Conservation (phyloP, 805 yeast species). For the Clavispora fructus region DNA sequence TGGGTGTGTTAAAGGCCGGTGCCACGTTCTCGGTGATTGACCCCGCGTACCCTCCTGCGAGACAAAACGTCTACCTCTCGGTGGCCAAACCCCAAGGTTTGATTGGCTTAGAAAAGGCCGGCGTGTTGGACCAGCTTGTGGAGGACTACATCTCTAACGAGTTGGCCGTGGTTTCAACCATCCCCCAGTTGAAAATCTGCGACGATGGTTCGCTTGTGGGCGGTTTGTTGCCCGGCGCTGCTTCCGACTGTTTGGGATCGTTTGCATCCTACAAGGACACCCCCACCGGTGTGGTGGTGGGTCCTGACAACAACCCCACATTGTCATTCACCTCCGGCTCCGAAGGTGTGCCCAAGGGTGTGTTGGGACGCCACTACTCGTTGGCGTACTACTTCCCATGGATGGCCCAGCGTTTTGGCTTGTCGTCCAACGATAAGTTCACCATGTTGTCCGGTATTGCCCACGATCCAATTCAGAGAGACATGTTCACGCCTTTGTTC, state of each 20-base stretch:
- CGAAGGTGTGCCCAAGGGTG: slow-evolving; percentile 99
- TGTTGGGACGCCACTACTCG: slow-evolving; percentile 94
- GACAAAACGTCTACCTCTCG: slow-evolving; percentile 87
- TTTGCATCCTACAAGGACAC: slow-evolving; percentile 43
- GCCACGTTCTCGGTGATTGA: slow-evolving; percentile 98
- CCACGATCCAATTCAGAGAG: slow-evolving; percentile 98
- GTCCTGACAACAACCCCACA: slow-evolving; percentile 97
- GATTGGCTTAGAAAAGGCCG: slow-evolving; percentile 88
- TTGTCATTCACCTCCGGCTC: slow-evolving; percentile 95
- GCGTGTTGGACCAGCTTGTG: slow-evolving; percentile 70
- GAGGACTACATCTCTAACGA: slow-evolving; percentile 71
- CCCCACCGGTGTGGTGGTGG: slow-evolving; percentile 86
- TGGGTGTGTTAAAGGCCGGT: slow-evolving; percentile 98
- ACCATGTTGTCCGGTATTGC: slow-evolving; percentile 99
- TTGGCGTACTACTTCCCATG: slow-evolving; percentile 97
- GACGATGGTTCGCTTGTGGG: slow-evolving; percentile 72
- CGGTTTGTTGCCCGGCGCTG: slow-evolving; percentile 33
- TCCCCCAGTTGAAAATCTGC: slow-evolving; percentile 72
- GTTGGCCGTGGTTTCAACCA: slow-evolving; percentile 62
- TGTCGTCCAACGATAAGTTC: slow-evolving; percentile 76
- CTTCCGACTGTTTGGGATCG: slow-evolving; percentile 45
- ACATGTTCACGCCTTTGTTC: slow-evolving; percentile 96
- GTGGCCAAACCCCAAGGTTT: slow-evolving; percentile 93
- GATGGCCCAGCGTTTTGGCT: slow-evolving; percentile 86
- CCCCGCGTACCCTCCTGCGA: slow-evolving; percentile 98